Conservation (phyloP, 1,284 basidiomycete species). For the Cryptococcus sp. region DNA sequence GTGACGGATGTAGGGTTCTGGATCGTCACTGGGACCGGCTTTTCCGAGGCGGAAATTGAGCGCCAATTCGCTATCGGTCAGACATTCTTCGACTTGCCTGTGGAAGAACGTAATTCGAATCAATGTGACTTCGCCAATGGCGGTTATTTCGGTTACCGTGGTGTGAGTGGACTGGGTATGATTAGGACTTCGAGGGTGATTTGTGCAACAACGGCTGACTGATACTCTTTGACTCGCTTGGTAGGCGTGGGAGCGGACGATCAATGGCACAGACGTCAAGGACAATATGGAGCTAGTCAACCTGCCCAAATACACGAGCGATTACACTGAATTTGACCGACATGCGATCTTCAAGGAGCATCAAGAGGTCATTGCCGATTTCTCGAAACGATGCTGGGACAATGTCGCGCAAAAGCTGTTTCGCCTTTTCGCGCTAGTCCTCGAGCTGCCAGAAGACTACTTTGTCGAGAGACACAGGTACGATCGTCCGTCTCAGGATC, state of each 20-base stretch:
- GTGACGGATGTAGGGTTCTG: conserved; percentile 35
- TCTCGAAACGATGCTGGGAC: conserved; percentile 23
- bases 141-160: conserved; percentile 36
- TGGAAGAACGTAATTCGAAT: conserved; percentile 25
- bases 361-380: conserved; percentile 19
- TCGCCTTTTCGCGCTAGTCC: conserved; percentile 36
- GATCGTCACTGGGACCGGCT: conserved; percentile 30
- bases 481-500: conserved; percentile 32
- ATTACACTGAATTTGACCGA: conserved; percentile 26
- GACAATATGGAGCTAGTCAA: conserved; percentile 41
- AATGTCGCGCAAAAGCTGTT: conserved; percentile 31
- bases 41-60: conserved; percentile 34
- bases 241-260: conserved; percentile 27
- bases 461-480: conserved; percentile 41
- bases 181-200: not conserved
- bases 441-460: conserved; percentile 44
- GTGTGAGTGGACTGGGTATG: conserved; percentile 18
- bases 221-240: not conserved
- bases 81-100: conserved; percentile 33
- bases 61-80: conserved; percentile 39
- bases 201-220: not conserved
- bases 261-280: conserved; percentile 34
- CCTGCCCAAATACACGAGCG: conserved; percentile 33
- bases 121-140: conserved; percentile 27
- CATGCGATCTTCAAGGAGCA: conserved; percentile 31